Percentiles rank a stretch among this genome's conserved stretches.
phyloP scores from a whole-genome alignment of 1,139 yeast species.

The Diutina catenulata region DNA sequence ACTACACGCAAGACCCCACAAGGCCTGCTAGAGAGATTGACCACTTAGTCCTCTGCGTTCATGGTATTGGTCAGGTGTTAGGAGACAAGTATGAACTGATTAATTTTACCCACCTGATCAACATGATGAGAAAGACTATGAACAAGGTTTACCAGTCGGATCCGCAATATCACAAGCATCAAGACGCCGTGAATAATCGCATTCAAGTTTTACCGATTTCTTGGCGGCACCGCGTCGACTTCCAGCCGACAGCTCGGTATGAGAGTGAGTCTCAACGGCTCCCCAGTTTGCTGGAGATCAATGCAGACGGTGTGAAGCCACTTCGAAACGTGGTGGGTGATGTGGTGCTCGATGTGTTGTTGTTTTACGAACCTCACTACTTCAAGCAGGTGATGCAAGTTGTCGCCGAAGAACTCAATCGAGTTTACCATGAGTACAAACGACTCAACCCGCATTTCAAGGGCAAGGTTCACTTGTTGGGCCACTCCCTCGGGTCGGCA shows the following conservation, averaged over 20 bases:
- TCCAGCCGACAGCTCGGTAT: conserved; percentile 34
- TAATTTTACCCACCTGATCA: conserved; percentile 80
- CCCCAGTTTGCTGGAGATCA: conserved; percentile 62
- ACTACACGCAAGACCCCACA: conserved; percentile 31
- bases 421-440: conserved; percentile 47
- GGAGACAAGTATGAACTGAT: conserved; percentile 72
- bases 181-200: conserved; percentile 34
- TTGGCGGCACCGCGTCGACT: conserved; percentile 65
- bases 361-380: conserved; percentile 74
- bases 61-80: conserved; percentile 88
- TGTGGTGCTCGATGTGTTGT: conserved; percentile 72
- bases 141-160: conserved; percentile 42
- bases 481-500: conserved; percentile 87
- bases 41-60: conserved; percentile 76
- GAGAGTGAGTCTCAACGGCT: conserved; percentile 24
- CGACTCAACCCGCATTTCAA: conserved; percentile 61
- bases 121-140: conserved; percentile 54
- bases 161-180: conserved; percentile 25
- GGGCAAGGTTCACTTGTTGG: conserved; percentile 74
- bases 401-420: conserved; percentile 61
- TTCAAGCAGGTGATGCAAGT: conserved; percentile 49
- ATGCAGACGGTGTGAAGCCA: conserved; percentile 71
- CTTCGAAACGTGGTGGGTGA: conserved; percentile 74
- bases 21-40: conserved; percentile 43
- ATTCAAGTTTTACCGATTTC: conserved; percentile 70